These are phyloP conservation scores for Phenoliferia sp. DNA, from an alignment of 1,284 basidiomycete genomes.

Conservation along the genomic window DNA sequence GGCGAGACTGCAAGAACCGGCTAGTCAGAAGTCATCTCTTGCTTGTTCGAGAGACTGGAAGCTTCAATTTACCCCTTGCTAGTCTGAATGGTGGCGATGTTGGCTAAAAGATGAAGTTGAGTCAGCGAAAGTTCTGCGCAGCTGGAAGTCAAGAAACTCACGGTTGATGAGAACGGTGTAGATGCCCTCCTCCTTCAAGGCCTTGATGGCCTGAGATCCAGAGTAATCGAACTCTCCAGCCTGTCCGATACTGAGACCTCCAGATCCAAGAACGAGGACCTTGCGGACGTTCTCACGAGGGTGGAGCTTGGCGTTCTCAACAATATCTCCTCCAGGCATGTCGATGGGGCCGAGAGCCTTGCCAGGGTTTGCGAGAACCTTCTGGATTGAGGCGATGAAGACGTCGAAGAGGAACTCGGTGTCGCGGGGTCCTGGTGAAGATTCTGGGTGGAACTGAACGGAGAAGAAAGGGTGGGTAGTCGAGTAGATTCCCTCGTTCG, in stretches of 20 bases:
- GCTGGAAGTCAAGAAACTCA: slow-evolving; percentile 1
- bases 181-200: slow-evolving; percentile 96
- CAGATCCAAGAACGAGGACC: slow-evolving; percentile 95
- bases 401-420: slow-evolving; percentile 99
- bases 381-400: slow-evolving; percentile 76
- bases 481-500: slow-evolving; percentile 96
- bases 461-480: slow-evolving; percentile 87
- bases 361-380: slow-evolving; percentile 46
- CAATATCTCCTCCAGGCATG: slow-evolving; percentile 81
- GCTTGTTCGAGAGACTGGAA: not conserved
- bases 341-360: slow-evolving; percentile 61
- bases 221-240: slow-evolving; percentile 99
- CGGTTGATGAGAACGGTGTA: slow-evolving; percentile 96
- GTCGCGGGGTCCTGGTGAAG: slow-evolving; percentile 94
- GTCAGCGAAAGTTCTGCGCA: slow-evolving; percentile 59
- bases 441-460: slow-evolving; percentile 99
- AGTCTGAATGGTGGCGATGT: slow-evolving; percentile 99
- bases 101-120: slow-evolving; percentile 48
- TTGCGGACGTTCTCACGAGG: slow-evolving; percentile 79
- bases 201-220: slow-evolving; percentile 98
- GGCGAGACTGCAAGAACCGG: slow-evolving; percentile 58
- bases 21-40: not conserved
- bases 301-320: slow-evolving; percentile 70
- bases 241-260: slow-evolving; percentile 95
- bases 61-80: slow-evolving; percentile 61